Percentiles rank a stretch among this genome's conserved stretches.
These are phyloP conservation scores for Penicillium pancosmium DNA, from an alignment of 495 filamentous ascomycete species.

Conservation along the genomic window DNA sequence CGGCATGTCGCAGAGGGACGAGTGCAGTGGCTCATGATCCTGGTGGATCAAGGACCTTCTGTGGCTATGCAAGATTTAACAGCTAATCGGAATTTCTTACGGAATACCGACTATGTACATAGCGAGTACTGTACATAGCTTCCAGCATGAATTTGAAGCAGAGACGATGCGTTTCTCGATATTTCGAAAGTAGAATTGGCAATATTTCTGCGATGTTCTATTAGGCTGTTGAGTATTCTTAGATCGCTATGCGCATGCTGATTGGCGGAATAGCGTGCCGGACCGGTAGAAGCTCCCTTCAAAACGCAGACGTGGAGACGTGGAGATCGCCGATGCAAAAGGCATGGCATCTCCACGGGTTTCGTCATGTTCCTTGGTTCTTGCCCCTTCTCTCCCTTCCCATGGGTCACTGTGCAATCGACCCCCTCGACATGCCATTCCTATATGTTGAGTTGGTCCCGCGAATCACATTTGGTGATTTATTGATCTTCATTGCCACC, in stretches of 20 bases:
- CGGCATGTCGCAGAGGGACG: not conserved
- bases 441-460: slow-evolving; percentile 1
- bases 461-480: not conserved
- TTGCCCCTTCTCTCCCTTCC: not conserved
- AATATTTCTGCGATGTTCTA: slow-evolving; percentile 1
- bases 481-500: not conserved
- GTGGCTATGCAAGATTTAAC: too few species aligned
- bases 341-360: not conserved
- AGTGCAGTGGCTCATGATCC: not conserved
- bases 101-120: too few species aligned
- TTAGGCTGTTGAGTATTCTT: not conserved
- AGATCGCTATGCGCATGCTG: not conserved
- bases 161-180: not conserved
- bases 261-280: slow-evolving; percentile 4
- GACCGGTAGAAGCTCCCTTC: not conserved
- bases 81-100: too few species aligned
- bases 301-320: not conserved
- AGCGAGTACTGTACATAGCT: too few species aligned
- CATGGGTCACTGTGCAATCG: not conserved
- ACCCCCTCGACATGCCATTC: not conserved
- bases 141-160: too few species aligned
- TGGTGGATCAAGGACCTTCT: not conserved
- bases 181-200: not conserved
- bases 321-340: not conserved
- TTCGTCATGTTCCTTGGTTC: slow-evolving; percentile 4